These are phyloP conservation scores for Juglanconis oblonga DNA, from an alignment of 2,329 filamentous ascomycete genomes.

Conservation along the genomic window DNA sequence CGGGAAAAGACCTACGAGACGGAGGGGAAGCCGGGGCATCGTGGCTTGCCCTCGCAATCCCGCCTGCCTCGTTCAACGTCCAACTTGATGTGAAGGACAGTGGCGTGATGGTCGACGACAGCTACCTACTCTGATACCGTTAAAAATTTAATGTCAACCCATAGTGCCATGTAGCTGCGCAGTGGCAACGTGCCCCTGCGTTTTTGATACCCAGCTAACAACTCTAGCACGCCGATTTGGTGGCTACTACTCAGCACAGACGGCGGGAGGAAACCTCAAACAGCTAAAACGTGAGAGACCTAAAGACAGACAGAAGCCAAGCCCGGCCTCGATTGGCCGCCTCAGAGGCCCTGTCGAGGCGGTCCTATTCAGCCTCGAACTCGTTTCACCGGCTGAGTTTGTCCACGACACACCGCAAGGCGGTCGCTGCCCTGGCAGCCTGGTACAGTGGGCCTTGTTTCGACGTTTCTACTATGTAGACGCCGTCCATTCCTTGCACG, in stretches of 20 bases:
- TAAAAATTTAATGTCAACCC: too few species aligned
- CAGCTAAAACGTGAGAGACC: neutral
- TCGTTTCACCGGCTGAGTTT: constrained; percentile 14
- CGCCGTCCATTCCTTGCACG: neutral
- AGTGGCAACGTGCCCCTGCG: neutral
- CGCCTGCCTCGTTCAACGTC: too few species aligned
- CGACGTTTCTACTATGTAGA: too few species aligned
- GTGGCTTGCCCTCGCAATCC: neutral
- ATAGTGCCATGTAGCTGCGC: neutral
- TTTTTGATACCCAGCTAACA: neutral
- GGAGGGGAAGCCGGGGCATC: neutral
- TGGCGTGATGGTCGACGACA: too few species aligned
- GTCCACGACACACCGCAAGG: neutral
- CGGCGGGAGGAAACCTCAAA: constrained; percentile 1
- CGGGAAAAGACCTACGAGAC: neutral
- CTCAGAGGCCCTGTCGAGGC: neutral
- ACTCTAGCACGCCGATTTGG: neutral
- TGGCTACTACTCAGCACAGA: constrained; percentile 1
- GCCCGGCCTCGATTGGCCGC: constrained; percentile 5
- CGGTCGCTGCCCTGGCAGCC: neutral
- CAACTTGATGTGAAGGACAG: too few species aligned
- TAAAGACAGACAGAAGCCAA: neutral
- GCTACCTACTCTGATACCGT: too few species aligned
- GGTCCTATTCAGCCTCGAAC: constrained; percentile 10
- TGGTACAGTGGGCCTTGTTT: too few species aligned